Percentiles rank a stretch among this genome's conserved stretches.
Evolutionary conservation across 129 eudicot genomes (phyloP).

Genomic region (Pulicaria dysenterica): DNA sequence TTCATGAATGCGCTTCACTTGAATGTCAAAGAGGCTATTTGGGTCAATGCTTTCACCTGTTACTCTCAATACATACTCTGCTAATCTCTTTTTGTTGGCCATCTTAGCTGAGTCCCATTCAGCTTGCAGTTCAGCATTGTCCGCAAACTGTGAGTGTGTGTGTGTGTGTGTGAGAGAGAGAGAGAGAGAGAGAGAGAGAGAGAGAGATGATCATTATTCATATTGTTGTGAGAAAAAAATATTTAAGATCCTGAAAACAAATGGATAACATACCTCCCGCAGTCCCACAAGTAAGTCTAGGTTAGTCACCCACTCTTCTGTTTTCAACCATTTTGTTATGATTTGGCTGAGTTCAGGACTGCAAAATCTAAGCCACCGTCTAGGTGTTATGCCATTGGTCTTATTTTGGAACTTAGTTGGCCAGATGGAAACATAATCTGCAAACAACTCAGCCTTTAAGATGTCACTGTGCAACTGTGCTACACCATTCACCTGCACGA

Average conservation of each 20-base stretch:
- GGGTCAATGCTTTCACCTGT: conserved; percentile 94
- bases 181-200: too few relatives aligned
- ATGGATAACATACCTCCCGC: conserved; percentile 62
- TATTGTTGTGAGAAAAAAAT: conserved; percentile 11
- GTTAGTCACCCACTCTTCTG: conserved; percentile 95
- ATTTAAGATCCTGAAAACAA: background rate
- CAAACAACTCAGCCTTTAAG: conserved; percentile 77
- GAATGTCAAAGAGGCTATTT: conserved; percentile 90
- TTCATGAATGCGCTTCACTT: conserved; percentile 97
- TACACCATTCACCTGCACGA: conserved; percentile 91
- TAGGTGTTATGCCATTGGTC: conserved; percentile 99
- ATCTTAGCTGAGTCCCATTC: conserved; percentile 97
- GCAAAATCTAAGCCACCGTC: conserved; percentile 96
- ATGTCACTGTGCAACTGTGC: conserved; percentile 99
- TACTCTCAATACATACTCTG: conserved; percentile 68
- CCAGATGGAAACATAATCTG: conserved; percentile 94
- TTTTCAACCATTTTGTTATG: conserved; percentile 96
- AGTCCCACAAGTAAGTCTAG: conserved; percentile 85
- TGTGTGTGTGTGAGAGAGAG: too few relatives aligned
- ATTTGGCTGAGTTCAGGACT: conserved; percentile 93
- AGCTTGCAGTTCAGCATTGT: conserved; percentile 72
- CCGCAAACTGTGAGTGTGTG: conserved; percentile 63
- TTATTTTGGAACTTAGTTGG: conserved; percentile 97
- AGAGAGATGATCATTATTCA: conserved; percentile 28
- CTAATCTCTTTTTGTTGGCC: conserved; percentile 88